Evolutionary conservation across 2,329 filamentous ascomycete genomes (phyloP).

Genomic region (Triangularia setosa): DNA sequence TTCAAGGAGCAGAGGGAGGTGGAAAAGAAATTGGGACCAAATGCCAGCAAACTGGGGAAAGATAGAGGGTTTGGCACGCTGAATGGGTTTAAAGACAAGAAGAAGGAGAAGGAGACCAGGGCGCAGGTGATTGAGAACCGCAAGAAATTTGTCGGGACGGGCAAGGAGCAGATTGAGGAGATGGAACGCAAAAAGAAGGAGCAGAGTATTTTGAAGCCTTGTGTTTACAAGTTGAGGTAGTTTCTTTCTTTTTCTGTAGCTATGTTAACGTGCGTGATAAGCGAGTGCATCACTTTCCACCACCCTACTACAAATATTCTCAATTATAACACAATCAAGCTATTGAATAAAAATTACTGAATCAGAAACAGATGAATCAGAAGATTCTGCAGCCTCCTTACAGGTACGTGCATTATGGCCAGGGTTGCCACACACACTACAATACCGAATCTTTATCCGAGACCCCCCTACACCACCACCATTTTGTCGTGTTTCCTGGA

Average conservation of each 20-base stretch:
- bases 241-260: neutral
- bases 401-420: too few relatives aligned
- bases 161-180: neutral
- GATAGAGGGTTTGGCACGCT: conserved; percentile 24
- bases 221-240: conserved; percentile 81
- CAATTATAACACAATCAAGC: too few relatives aligned
- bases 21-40: neutral
- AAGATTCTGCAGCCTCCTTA: too few relatives aligned
- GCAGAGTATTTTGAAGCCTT: conserved; percentile 74
- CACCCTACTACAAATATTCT: too few relatives aligned
- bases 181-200: conserved; percentile 55
- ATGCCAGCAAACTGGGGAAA: conserved; percentile 55
- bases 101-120: conserved; percentile 34
- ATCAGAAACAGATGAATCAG: too few relatives aligned
- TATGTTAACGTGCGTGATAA: too few relatives aligned
- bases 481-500: too few relatives aligned
- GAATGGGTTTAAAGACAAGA: conserved; percentile 15
- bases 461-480: too few relatives aligned
- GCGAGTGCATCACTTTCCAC: too few relatives aligned
- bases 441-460: too few relatives aligned
- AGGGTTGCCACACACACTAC: too few relatives aligned
- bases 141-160: conserved; percentile 17
- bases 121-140: conserved; percentile 31
- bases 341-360: too few relatives aligned
- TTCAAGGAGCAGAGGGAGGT: conserved; percentile 11